Base-by-base conservation (phyloP, 495 filamentous ascomycete genomes). In the Cryomyces minteri region DNA sequence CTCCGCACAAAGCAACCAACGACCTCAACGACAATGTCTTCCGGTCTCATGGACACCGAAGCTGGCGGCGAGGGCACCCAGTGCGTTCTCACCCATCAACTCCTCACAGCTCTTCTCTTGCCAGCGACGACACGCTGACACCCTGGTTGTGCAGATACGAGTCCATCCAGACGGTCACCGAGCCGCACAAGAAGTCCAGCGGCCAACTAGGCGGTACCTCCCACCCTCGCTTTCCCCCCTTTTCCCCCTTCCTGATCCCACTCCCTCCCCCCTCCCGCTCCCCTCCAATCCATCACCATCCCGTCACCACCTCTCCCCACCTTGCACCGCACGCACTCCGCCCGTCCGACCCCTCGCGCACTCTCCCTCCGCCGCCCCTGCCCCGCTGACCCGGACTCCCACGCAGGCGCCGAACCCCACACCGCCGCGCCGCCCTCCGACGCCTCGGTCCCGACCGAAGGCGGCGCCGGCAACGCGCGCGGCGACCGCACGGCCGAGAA, bases 1-100 rank as follows among this genome's bases (percentile, higher is more conserved):
- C 18, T 25, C 2, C 18, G 18, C 18, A 2, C 18, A 25, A 25
- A 25, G 1, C 2, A 25, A 25, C 2, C 18, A 25, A 2, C 18
- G 2, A 2, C 36, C 33, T 44, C 11, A 6, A 11, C 28, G 6
- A 12, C 39, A 52, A 61, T 56, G 58, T 54, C 51, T 43, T 48
- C 62, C 7, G 61, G 62, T 49, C 61, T 82, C 5, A 66, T 80
- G 62, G 71, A 79, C 50, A 77, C 70, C 33, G 69, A 69, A 46
- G 67, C 72, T 34, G 78, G 78, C 47, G 78, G 78, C 41, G 74
- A 81, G 57, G 65, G 61, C 48, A 72, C 72, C 5, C 77, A 78
- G 73, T 79, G 63, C 42, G 64, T 50, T 31, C 25, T 10, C 12
- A 12, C 18, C 12, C 40, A 28, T 33, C 14, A 40, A 5, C 33